phyloP scores from a whole-genome alignment of 805 yeast genomes.

The Metschnikowia henanensis region DNA sequence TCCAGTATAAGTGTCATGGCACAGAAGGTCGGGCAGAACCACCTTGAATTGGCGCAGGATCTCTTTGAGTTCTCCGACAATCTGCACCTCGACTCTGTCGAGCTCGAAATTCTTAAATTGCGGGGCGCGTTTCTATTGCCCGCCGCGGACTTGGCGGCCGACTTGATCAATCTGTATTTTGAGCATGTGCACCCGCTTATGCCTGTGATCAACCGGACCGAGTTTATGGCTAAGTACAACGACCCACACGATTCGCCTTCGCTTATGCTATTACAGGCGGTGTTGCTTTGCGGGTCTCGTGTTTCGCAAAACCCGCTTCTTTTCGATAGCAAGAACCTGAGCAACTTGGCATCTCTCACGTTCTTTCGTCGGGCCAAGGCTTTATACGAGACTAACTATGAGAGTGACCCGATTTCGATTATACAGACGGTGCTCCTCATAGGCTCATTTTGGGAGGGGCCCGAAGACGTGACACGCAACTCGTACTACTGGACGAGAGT shows the following conservation, averaged over 20 bases:
- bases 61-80: constrained; percentile 35
- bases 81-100: constrained; percentile 50
- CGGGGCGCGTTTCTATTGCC: constrained; percentile 76
- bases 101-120: constrained; percentile 59
- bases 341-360: constrained; percentile 49
- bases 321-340: constrained; percentile 50
- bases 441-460: constrained; percentile 74
- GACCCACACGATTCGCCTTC: constrained; percentile 61
- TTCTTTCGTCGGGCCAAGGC: constrained; percentile 75
- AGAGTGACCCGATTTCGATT: constrained; percentile 59
- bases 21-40: constrained; percentile 47
- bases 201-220: constrained; percentile 65
- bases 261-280: constrained; percentile 63
- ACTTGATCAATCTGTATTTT: constrained; percentile 61
- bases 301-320: constrained; percentile 54
- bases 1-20: constrained; percentile 50
- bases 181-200: constrained; percentile 62
- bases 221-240: constrained; percentile 58
- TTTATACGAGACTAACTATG: constrained; percentile 67
- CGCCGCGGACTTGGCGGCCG: constrained; percentile 53
- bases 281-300: constrained; percentile 67
- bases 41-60: constrained; percentile 45
- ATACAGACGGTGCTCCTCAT: constrained; percentile 63
- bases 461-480: constrained; percentile 65
- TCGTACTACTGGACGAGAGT: constrained; percentile 69